Evolutionary conservation across 768 basidiomycete genomes (phyloP).

Genomic region (Brasilioporus rufonigricans): DNA sequence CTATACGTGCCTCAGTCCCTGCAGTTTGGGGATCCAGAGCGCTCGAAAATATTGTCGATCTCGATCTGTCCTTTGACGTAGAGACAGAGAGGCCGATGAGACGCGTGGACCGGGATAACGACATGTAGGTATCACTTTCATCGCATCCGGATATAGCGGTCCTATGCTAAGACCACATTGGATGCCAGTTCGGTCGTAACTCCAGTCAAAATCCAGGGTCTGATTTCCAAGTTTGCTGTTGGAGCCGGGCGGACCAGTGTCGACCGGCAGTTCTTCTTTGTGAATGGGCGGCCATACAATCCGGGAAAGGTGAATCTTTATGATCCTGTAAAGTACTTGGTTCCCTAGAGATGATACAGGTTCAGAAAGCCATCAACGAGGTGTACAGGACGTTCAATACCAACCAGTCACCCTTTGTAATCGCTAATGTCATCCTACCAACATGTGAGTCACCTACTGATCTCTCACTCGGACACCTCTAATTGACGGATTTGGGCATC

Average conservation of each 20-base stretch:
- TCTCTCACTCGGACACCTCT: no score
- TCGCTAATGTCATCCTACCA: conserved; percentile 83
- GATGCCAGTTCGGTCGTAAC: conserved; percentile 25
- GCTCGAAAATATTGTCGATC: conserved; percentile 69
- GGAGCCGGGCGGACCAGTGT: conserved; percentile 74
- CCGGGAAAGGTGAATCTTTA: conserved; percentile 56
- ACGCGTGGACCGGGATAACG: conserved; percentile 19
- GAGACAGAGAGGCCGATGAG: conserved; percentile 51
- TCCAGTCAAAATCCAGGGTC: conserved; percentile 62
- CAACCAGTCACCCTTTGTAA: conserved; percentile 73
- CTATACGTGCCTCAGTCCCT: conserved; percentile 60
- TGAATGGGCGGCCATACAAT: conserved; percentile 89
- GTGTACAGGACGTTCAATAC: conserved; percentile 82
- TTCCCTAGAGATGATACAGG: conserved; percentile 37
- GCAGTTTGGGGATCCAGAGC: conserved; percentile 85
- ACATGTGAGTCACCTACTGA: conserved; percentile 48
- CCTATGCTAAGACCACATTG: conserved; percentile 2
- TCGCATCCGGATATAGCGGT: not conserved
- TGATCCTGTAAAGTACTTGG: not conserved
- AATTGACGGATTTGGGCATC: not conserved
- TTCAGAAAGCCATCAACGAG: conserved; percentile 91
- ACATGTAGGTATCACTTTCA: conserved; percentile 17
- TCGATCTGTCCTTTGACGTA: conserved; percentile 69
- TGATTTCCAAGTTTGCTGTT: conserved; percentile 79
- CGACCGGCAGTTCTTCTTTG: conserved; percentile 89